Evolutionary conservation across 148 eudicot species (phyloP).

Genomic region (Chenopodium berlandieri): DNA sequence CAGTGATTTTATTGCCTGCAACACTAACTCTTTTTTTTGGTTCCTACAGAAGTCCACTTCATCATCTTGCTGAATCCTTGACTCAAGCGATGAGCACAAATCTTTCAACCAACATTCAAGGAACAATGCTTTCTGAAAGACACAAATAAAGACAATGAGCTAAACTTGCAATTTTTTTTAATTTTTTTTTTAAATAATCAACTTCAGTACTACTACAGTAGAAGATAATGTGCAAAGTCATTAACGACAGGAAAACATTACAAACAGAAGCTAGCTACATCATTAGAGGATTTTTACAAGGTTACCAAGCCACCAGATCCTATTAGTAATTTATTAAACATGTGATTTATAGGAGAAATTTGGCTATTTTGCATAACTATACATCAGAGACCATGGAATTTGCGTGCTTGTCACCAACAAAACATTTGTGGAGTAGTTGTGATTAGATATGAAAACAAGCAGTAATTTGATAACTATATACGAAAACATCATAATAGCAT

Average conservation of each 20-base stretch:
- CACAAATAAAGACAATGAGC: slow-evolving; percentile 15
- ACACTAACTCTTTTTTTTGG: slow-evolving; percentile 56
- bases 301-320: neutral
- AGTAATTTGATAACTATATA: too few species aligned
- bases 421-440: too few species aligned
- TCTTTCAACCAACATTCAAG: slow-evolving; percentile 65
- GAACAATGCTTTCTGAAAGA: slow-evolving; percentile 69
- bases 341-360: neutral
- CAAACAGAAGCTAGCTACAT: neutral
- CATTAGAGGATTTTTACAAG: neutral
- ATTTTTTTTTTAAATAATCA: neutral
- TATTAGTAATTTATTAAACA: too few species aligned
- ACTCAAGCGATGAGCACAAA: slow-evolving; percentile 53
- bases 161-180: neutral
- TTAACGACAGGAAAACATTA: neutral
- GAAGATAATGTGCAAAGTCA: neutral
- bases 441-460: too few species aligned
- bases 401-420: neutral
- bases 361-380: neutral
- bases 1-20: slow-evolving; percentile 52
- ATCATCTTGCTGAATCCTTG: slow-evolving; percentile 27
- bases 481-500: neutral
- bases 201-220: neutral
- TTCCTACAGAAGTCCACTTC: slow-evolving; percentile 34
- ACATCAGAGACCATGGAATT: neutral